phyloP scores from a whole-genome alignment of 805 yeast genomes.

The Metschnikowia proteae region DNA sequence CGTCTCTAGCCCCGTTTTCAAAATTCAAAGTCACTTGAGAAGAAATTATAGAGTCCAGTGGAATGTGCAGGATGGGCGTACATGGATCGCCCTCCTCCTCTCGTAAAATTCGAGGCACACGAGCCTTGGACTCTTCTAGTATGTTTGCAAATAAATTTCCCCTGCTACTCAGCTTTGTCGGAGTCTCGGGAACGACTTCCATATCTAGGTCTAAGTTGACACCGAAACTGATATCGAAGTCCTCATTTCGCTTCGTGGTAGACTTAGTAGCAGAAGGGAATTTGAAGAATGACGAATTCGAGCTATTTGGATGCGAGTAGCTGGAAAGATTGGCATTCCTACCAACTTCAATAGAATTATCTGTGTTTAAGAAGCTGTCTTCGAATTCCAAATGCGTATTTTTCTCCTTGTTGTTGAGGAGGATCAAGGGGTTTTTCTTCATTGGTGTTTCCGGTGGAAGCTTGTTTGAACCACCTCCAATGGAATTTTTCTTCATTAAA shows the following conservation, averaged over 20 bases:
- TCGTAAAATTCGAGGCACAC: slow-evolving; percentile 2
- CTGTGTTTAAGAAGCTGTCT: slow-evolving; percentile 14
- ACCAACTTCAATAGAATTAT: slow-evolving; percentile 37
- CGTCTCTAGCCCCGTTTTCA: slow-evolving; percentile 9
- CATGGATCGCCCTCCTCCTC: slow-evolving; percentile 14
- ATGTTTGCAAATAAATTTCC: slow-evolving; percentile 10
- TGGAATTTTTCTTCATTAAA: slow-evolving; percentile 48
- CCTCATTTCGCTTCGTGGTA: slow-evolving; percentile 18
- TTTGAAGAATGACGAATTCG: slow-evolving; percentile 32
- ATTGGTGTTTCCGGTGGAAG: slow-evolving; percentile 45
- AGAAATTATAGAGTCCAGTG: slow-evolving; percentile 19
- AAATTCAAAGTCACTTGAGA: slow-evolving; percentile 21
- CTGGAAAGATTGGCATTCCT: slow-evolving; percentile 22
- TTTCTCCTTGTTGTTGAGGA: slow-evolving; percentile 23
- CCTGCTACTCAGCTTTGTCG: slow-evolving; percentile 27
- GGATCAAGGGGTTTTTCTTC: slow-evolving; percentile 38
- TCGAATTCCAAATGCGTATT: slow-evolving; percentile 11
- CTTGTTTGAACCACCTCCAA: slow-evolving; percentile 22
- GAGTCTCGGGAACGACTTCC: slow-evolving; percentile 34
- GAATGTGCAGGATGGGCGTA: slow-evolving; percentile 18
- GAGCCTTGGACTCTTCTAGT: slow-evolving; percentile 2
- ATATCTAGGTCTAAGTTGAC: slow-evolving; percentile 10
- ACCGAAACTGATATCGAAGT: slow-evolving; percentile 21
- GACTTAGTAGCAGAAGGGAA: slow-evolving; percentile 20
- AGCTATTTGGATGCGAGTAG: slow-evolving; percentile 28